phyloP scores from a whole-genome alignment of 352 stramenopile species.

The Lagenidium giganteum region DNA sequence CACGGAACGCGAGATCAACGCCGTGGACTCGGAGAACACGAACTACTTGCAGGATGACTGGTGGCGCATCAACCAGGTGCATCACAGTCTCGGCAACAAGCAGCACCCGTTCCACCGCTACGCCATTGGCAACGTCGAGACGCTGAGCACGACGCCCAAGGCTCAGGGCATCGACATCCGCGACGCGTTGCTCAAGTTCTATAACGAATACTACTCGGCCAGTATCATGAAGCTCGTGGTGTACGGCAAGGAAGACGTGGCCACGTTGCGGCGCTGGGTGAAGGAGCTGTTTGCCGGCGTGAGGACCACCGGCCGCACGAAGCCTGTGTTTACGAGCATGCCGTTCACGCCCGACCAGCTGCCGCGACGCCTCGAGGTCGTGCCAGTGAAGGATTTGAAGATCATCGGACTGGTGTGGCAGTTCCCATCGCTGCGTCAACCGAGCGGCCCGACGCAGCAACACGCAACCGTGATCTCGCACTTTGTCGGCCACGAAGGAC shows the following conservation, averaged over 20 bases:
- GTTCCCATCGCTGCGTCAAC: conserved; percentile 18
- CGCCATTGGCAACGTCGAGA: conserved; percentile 80
- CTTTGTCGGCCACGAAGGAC: conserved; percentile 83
- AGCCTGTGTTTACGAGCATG: neutral
- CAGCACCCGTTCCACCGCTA: conserved; percentile 86
- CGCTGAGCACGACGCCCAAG: conserved; percentile 6
- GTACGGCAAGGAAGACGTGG: conserved; percentile 64
- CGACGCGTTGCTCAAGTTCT: conserved; percentile 62
- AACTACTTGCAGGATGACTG: conserved; percentile 88
- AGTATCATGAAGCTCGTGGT: conserved; percentile 84
- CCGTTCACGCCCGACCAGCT: conserved; percentile 21
- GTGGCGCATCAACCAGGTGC: conserved; percentile 54
- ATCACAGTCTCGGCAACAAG: conserved; percentile 24
- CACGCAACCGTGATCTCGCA: conserved; percentile 58
- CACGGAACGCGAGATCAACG: conserved; percentile 84
- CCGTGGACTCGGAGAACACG: conserved; percentile 89
- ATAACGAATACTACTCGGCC: conserved; percentile 77
- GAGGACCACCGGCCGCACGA: conserved; percentile 21
- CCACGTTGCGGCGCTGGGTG: conserved; percentile 34
- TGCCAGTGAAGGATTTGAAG: conserved; percentile 23
- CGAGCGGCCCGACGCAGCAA: conserved; percentile 19
- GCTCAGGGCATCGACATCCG: conserved; percentile 14
- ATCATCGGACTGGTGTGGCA: conserved; percentile 26
- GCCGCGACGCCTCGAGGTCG: conserved; percentile 8
- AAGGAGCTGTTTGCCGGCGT: conserved; percentile 28